phyloP scores from a whole-genome alignment of 768 basidiomycete species.

The Rubroboletus satanas region DNA sequence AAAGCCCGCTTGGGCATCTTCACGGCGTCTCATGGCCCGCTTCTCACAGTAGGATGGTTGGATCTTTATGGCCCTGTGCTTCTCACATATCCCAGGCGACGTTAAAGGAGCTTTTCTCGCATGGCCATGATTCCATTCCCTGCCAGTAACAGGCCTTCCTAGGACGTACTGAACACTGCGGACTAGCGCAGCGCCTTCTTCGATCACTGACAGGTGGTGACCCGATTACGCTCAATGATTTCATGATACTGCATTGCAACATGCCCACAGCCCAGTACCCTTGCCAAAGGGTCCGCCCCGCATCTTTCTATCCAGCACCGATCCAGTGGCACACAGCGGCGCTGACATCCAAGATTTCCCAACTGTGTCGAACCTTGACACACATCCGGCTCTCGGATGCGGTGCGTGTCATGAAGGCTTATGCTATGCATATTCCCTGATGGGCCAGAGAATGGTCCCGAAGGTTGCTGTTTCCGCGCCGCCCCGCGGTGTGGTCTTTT shows the following conservation, averaged over 20 bases:
- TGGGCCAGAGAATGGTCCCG: constrained; percentile 3
- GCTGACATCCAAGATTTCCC: constrained; percentile 2
- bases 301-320: constrained; percentile 1
- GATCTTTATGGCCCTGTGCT: constrained; percentile 7
- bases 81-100: constrained; percentile 16
- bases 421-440: constrained; percentile 14
- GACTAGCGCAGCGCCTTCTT: constrained; percentile 21
- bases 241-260: constrained; percentile 16
- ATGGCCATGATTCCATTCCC: constrained; percentile 22
- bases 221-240: constrained; percentile 18
- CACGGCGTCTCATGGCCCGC: constrained; percentile 4
- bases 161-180: constrained; percentile 19
- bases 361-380: not conserved
- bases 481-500: constrained; percentile 5
- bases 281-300: constrained; percentile 5
- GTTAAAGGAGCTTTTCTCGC: constrained; percentile 14
- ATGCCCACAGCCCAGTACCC: constrained; percentile 24
- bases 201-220: constrained; percentile 17
- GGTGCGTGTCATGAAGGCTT: not conserved
- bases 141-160: constrained; percentile 7
- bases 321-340: constrained; percentile 3
- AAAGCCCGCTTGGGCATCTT: not conserved
- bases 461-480: constrained; percentile 3
- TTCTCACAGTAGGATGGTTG: constrained; percentile 23
- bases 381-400: constrained; percentile 4